Conservation (phyloP, 2,329 filamentous ascomycete genomes). For the Colletotrichum agaves region DNA sequence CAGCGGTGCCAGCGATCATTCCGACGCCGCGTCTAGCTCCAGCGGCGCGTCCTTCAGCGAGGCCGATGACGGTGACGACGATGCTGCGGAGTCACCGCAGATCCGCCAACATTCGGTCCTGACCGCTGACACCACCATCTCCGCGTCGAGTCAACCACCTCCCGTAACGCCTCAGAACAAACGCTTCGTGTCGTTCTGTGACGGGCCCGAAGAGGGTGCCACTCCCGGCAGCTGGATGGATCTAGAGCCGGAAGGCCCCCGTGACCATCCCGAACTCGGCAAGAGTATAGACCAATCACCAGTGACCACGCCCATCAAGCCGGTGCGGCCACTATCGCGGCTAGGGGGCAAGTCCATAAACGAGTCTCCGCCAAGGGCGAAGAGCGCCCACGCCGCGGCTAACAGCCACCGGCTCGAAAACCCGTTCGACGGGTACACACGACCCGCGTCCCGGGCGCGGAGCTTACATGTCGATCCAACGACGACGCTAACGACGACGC, state of each 20-base stretch:
- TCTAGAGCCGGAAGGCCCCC: constrained; percentile 37
- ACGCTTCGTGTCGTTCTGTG: constrained; percentile 24
- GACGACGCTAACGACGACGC: too few species aligned
- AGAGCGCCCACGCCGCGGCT: constrained; percentile 34
- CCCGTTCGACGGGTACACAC: constrained; percentile 35
- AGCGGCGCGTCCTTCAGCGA: constrained; percentile 50
- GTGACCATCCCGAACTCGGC: constrained; percentile 30
- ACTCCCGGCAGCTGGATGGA: constrained; percentile 39
- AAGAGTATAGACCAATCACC: constrained; percentile 33
- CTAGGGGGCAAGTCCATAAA: constrained; percentile 32
- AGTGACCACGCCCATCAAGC: constrained; percentile 31
- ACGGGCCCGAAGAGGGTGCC: constrained; percentile 18
- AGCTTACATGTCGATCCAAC: constrained; percentile 31
- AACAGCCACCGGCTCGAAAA: constrained; percentile 21
- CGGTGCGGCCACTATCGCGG: constrained; percentile 33
- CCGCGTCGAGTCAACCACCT: constrained; percentile 45
- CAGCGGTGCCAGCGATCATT: constrained; percentile 37
- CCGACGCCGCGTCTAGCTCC: constrained; percentile 43
- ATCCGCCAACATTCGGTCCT: constrained; percentile 49
- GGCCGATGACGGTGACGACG: constrained; percentile 41
- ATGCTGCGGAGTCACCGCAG: constrained; percentile 27
- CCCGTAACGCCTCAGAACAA: constrained; percentile 33
- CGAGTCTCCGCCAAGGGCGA: constrained; percentile 30
- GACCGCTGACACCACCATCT: constrained; percentile 54
- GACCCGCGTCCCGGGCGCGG: constrained; percentile 33